Base-by-base conservation (phyloP, 768 basidiomycete genomes). In the Trametes punicea region DNA sequence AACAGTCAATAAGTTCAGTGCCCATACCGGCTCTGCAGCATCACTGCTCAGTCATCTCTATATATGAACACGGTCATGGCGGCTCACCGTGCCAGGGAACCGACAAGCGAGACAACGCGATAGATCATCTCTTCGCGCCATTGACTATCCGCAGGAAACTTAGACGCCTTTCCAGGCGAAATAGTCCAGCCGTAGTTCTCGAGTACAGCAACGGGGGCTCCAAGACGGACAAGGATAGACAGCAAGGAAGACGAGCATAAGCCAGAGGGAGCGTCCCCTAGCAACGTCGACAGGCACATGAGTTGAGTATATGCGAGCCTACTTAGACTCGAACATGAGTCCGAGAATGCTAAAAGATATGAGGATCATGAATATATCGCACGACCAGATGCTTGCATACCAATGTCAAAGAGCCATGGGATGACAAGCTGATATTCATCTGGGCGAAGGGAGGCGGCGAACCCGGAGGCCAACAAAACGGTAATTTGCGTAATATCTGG, bases 61-160 rank as follows among this genome's bases (percentile, higher is more conserved):
- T 50, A 48, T 18, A 52, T 21, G 27, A 30, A 1, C 29, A 41
- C 26, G 21, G 23, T 48, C 36, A 21, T 25, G 50, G 2, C 16
- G 27, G 70, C 78, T 69, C 60, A 86, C 86, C 67, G 69, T 34
- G 79, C 75, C 39, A 79, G 77, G 0, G 72, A 60, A 9, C 66
- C 68, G 8, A 84, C 46, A 5, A 83, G 68, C 8, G 66, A 51
- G 16, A 82, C 59, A 27, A 84, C 60, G 11, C 78, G 76, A 61
- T 69, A 69, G 16, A 81, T 55, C 15, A 74, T 61, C 23, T 62
- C 61, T 2, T 69, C 66, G 29, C 60, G 51, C 39, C 31, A 31
- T 8, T 30, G 77, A 72, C 9, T 2, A n/a, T 45, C 25, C 0
- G 1, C 0, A 16, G 29, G 44, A n/a, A 38, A 25, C 7, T 18